Evolutionary conservation across 495 filamentous ascomycete genomes (phyloP), one percentile per base, ranked within the genome.

Genomic region (Ramalina intermedia): DNA sequence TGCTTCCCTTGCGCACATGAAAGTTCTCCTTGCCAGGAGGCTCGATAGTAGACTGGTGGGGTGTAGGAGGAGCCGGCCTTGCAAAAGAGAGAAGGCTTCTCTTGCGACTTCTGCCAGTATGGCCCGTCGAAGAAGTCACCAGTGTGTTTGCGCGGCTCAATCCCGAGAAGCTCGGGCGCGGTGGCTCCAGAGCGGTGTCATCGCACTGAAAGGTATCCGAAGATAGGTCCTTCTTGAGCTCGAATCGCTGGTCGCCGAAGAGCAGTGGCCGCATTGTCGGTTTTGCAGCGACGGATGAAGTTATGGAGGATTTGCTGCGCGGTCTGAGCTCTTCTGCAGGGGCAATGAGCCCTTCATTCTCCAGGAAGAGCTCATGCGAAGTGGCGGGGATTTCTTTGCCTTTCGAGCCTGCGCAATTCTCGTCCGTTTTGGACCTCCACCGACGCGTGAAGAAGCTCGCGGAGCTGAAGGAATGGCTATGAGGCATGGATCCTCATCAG

Each of bases 121-220:
- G 45, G 26, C 38, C 42, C 7, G 50, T 38, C 20, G 16, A 45
- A 7, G 29, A 44, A 9, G 39, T 33, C n/a, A 44, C 29, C 12
- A 48, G 41, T 9, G 40, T 67, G 45, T 72, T 63, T 5, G 67
- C 64, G 45, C 71, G 67, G 40, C 65, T 65, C 29, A 72, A 49
- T 20, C 56, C 67, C 13, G 70, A 73, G 54, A 72, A 73, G 56
- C 68, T 71, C 49, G 68, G 70, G 36, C 37, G 43, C 1, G 42
- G 46, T 33, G 29, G 29, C 29, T 20, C 27, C 20, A 29, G 12
- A 14, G 39, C 36, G 7, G 29, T 33, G 12, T 33, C 29, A 33
- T 33, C 29, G 12, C 8, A 4, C 29, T 33, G 29, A 13, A 33
- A 33, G 29, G 29, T 33, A 33, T 33, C 29, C 29, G 7, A 33